These are phyloP conservation scores for Royoungia palumana DNA, from an alignment of 768 basidiomycete species.

Conservation along the genomic window DNA sequence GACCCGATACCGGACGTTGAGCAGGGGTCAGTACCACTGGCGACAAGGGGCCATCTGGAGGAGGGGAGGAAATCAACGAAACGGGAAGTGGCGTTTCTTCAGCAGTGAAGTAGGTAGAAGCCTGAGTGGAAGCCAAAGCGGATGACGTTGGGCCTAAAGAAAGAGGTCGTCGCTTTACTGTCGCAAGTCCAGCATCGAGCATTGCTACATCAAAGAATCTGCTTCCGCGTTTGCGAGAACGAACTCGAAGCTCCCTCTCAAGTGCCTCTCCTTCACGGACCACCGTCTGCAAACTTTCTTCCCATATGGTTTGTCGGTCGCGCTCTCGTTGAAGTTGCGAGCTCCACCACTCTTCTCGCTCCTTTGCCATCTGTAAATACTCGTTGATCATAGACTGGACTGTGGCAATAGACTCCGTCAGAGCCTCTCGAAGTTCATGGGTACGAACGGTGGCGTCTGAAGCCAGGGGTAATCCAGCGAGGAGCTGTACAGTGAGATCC, in stretches of 20 bases:
- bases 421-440: conserved; percentile 43
- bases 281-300: conserved; percentile 83
- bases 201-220: conserved; percentile 44
- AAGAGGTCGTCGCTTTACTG: conserved; percentile 20
- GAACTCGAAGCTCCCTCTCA: conserved; percentile 70
- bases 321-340: conserved; percentile 62
- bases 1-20: conserved; percentile 17
- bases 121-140: conserved; percentile 15
- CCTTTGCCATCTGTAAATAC: conserved; percentile 64
- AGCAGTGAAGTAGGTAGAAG: conserved; percentile 22
- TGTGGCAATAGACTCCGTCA: conserved; percentile 56
- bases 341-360: conserved; percentile 81
- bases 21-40: conserved; percentile 22
- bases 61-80: conserved; percentile 2
- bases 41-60: conserved; percentile 4
- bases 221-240: conserved; percentile 59
- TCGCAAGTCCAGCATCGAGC: conserved; percentile 17
- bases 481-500: conserved; percentile 68
- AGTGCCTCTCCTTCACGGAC: conserved; percentile 82
- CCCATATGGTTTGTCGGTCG: conserved; percentile 72
- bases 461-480: conserved; percentile 44
- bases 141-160: conserved; percentile 11
- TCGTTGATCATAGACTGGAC: conserved; percentile 62
- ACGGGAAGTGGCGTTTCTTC: conserved; percentile 18
- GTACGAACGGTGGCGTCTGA: conserved; percentile 26